These are phyloP conservation scores for Phytophthora lateralis DNA, from an alignment of 352 stramenopile genomes.

Conservation along the genomic window DNA sequence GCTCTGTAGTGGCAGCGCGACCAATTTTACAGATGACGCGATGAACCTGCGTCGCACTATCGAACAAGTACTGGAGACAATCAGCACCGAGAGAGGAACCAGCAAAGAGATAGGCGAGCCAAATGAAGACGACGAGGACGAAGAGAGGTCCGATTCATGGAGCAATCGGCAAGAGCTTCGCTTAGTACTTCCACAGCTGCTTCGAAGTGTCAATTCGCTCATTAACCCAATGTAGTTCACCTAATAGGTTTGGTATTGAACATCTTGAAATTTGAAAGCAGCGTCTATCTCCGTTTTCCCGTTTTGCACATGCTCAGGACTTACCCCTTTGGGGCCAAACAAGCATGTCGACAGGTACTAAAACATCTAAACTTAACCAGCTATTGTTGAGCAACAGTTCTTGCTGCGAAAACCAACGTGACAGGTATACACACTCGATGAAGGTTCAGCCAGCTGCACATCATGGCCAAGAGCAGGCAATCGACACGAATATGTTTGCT, in stretches of 20 bases:
- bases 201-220: conserved; percentile 31
- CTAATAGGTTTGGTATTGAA: too few species aligned
- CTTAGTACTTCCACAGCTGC: conserved; percentile 53
- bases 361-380: neutral
- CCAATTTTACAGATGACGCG: conserved; percentile 8
- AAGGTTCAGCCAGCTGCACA: neutral
- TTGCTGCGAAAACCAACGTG: neutral
- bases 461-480: neutral
- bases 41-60: conserved; percentile 34
- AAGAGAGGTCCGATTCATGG: conserved; percentile 9
- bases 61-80: conserved; percentile 31
- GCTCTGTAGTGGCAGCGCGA: neutral
- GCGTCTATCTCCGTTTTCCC: too few species aligned
- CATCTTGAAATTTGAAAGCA: too few species aligned
- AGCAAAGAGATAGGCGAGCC: neutral
- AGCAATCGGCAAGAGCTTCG: conserved; percentile 40
- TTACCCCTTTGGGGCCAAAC: too few species aligned
- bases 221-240: conserved; percentile 28
- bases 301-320: too few species aligned
- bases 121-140: conserved; percentile 15
- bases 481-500: neutral
- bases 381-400: neutral
- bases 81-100: conserved; percentile 15
- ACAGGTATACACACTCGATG: neutral
- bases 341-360: neutral